These are phyloP conservation scores for Epichloe sylvatica DNA, from an alignment of 2,329 filamentous ascomycete genomes.

Conservation along the genomic window DNA sequence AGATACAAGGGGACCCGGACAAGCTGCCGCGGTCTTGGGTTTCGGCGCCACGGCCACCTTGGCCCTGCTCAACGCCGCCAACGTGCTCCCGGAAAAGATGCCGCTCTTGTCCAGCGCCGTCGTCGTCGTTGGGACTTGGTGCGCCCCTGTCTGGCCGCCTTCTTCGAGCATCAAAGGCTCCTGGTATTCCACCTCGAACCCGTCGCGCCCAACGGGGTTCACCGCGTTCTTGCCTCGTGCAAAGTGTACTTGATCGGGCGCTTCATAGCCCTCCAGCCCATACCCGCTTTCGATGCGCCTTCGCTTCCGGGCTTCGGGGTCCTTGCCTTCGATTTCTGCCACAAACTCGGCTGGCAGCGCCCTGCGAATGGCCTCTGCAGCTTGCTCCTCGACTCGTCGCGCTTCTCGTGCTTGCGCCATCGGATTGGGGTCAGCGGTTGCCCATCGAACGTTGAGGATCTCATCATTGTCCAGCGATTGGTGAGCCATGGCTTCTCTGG, in stretches of 20 bases:
- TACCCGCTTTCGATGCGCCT: constrained; percentile 83
- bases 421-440: constrained; percentile 90
- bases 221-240: constrained; percentile 60
- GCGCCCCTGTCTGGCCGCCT: constrained; percentile 27
- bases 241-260: constrained; percentile 88
- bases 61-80: constrained; percentile 58
- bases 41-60: constrained; percentile 41
- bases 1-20: constrained; percentile 62
- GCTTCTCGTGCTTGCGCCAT: constrained; percentile 88
- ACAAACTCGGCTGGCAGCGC: constrained; percentile 84
- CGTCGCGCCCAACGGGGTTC: constrained; percentile 42
- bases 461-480: constrained; percentile 85
- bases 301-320: constrained; percentile 74
- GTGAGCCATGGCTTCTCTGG: constrained; percentile 91
- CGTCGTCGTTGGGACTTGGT: constrained; percentile 21
- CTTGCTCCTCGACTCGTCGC: constrained; percentile 81
- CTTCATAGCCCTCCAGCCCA: constrained; percentile 81
- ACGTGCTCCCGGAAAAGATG: constrained; percentile 69
- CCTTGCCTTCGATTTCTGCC: constrained; percentile 82
- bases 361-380: constrained; percentile 79
- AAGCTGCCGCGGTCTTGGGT: constrained; percentile 34
- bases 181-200: constrained; percentile 50
- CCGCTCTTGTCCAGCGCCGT: constrained; percentile 33
- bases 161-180: constrained; percentile 44
- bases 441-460: constrained; percentile 92